phyloP scores from a whole-genome alignment of 192 early-diverging fungal genomes.

The Paraglomus occultum region DNA sequence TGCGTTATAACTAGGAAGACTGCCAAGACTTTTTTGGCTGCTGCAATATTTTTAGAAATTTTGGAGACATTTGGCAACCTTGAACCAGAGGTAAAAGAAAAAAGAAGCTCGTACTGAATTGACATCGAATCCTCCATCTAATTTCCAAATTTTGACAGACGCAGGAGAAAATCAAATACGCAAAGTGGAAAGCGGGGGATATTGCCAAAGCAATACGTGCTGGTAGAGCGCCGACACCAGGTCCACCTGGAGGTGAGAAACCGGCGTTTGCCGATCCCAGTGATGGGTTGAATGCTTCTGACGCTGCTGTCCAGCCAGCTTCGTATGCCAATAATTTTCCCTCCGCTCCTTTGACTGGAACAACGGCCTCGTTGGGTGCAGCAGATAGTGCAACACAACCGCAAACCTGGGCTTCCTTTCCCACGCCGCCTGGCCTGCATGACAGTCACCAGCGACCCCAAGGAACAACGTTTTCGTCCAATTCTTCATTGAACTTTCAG shows the following conservation, averaged over 20 bases:
- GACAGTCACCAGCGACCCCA: no score
- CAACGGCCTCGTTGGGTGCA: neutral
- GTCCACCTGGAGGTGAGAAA: slow-evolving; percentile 46
- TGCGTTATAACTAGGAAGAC: slow-evolving; percentile 61
- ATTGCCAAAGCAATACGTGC: slow-evolving; percentile 90
- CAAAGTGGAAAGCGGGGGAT: slow-evolving; percentile 94
- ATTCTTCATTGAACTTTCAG: slow-evolving; percentile 42
- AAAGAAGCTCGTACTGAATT: no score
- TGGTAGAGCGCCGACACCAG: slow-evolving; percentile 67
- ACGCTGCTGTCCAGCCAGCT: neutral
- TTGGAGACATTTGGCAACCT: slow-evolving; percentile 80
- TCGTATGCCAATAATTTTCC: slow-evolving; percentile 35
- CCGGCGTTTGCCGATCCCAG: neutral
- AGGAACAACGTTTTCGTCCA: slow-evolving; percentile 10
- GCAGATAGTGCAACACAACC: neutral
- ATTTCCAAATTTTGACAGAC: slow-evolving; percentile 40
- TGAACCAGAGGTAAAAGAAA: slow-evolving; percentile 50
- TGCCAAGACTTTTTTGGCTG: slow-evolving; percentile 85
- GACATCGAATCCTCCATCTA: neutral
- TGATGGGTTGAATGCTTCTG: slow-evolving; percentile 3
- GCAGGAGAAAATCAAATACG: slow-evolving; percentile 89
- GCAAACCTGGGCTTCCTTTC: no score
- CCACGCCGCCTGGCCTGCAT: no score
- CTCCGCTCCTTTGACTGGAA: slow-evolving; percentile 20
- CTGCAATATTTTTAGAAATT: slow-evolving; percentile 87